Evolutionary conservation across 257 asterid species (phyloP).

Genomic region (Ligustrum vulgare): DNA sequence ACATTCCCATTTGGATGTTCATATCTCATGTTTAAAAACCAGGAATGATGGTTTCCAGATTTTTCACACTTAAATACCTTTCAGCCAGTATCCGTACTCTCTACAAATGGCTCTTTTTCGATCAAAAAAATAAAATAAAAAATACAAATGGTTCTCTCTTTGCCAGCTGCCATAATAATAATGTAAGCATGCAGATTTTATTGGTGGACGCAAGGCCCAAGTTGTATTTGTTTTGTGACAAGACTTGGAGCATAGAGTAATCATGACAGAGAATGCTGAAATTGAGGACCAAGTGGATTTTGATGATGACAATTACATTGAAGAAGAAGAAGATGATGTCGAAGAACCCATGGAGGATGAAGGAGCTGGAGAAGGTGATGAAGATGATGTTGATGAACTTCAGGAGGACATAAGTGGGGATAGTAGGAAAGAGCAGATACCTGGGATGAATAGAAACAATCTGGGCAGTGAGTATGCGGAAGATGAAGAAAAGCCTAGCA

Average conservation of each 20-base stretch:
- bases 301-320: slow-evolving; percentile 87
- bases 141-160: slow-evolving; percentile 37
- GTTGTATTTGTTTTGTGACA: slow-evolving; percentile 44
- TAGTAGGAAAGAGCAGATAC: slow-evolving; percentile 53
- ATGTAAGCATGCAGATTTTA: slow-evolving; percentile 57
- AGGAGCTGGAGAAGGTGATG: slow-evolving; percentile 62
- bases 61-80: slow-evolving; percentile 36
- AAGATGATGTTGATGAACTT: slow-evolving; percentile 61
- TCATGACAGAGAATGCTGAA: slow-evolving; percentile 87
- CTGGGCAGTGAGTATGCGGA: slow-evolving; percentile 35
- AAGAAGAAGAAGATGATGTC: slow-evolving; percentile 70
- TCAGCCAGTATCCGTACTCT: slow-evolving; percentile 41
- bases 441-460: slow-evolving; percentile 44
- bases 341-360: slow-evolving; percentile 88
- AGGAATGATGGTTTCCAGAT: slow-evolving; percentile 28
- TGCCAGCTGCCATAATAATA: slow-evolving; percentile 38
- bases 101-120: slow-evolving; percentile 38
- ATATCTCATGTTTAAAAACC: slow-evolving; percentile 35
- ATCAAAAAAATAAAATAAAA: too few species aligned
- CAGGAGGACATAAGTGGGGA: slow-evolving; percentile 60
- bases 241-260: slow-evolving; percentile 36
- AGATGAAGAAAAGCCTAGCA: slow-evolving; percentile 43
- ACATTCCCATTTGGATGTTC: slow-evolving; percentile 19
- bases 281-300: slow-evolving; percentile 90
- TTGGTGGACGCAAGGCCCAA: slow-evolving; percentile 41